Percentiles rank a stretch among this genome's conserved stretches.
Conservation (phyloP, 176 grass and related monocot species). For the Aegilops tauschii region DNA sequence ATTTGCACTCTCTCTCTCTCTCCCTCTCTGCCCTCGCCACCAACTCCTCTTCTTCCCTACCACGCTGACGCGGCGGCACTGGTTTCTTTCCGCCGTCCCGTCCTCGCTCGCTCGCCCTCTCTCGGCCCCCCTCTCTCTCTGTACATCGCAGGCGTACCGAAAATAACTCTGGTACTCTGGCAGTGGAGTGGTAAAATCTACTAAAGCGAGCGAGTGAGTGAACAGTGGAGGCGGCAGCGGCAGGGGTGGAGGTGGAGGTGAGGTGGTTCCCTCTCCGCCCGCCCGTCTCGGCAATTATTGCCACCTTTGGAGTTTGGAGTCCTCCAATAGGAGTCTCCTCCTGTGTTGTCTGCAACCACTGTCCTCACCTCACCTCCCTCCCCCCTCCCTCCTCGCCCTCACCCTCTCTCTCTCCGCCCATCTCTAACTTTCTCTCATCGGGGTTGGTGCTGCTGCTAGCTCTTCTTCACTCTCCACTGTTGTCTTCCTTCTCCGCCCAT, state of each 20-base stretch:
- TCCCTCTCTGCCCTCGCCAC: not conserved
- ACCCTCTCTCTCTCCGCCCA: not conserved
- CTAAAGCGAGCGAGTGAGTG: slow-evolving; percentile 10
- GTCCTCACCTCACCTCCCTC: not conserved
- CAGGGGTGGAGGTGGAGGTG: slow-evolving; percentile 1
- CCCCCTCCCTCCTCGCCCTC: not conserved
- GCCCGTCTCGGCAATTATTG: slow-evolving; percentile 50
- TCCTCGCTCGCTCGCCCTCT: too few species aligned
- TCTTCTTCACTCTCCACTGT: not conserved
- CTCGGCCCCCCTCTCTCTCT: not conserved
- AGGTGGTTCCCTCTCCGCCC: not conserved
- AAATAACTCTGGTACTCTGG: too few species aligned
- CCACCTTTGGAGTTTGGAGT: slow-evolving; percentile 58
- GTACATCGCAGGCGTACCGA: not conserved
- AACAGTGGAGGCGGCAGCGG: not conserved
- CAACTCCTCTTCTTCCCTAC: slow-evolving; percentile 16
- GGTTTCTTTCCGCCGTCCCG: not conserved
- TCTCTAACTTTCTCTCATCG: not conserved
- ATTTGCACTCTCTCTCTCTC: not conserved
- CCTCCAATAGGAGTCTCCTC: slow-evolving; percentile 57
- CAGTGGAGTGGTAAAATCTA: not conserved
- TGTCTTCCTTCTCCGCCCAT: not conserved
- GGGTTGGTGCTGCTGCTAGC: slow-evolving; percentile 2
- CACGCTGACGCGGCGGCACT: not conserved
- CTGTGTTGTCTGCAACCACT: slow-evolving; percentile 53